Base-by-base conservation (phyloP, 108 stramenopile species). In the Chaetoceros tenuissimus region DNA sequence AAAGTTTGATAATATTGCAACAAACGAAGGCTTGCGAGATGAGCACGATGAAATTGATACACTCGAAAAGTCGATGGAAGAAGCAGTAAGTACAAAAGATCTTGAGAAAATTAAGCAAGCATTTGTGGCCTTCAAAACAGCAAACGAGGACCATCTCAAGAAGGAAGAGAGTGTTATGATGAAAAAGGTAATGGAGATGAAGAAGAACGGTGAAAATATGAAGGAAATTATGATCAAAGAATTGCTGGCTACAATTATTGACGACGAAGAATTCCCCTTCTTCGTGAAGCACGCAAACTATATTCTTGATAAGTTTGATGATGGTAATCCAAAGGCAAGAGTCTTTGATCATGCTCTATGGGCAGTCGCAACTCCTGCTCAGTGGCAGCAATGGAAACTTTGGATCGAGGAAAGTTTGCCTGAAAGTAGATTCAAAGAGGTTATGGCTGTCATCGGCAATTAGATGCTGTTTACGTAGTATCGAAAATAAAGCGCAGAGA, bases 291-390 rank as follows among this genome's bases (percentile, higher is more conserved):
- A 51, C 40, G 64, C 59, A 23, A 55, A 55, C 60, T 21, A 23
- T 47, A 60, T 50, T 17, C 48, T 71, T 25, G 60, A 62, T 18
- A 60, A 53, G 18, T 55, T 63, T 57, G 2, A 49, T 43, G 70
- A 62, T 23, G 60, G 55, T 20, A 66, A 62, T 58, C 70, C 64
- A 20, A 45, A 60, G 26, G 70, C 44, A 49, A 59, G 65, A 13
- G 70, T 71, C 0, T 71, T 65, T 50, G 65, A 55, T 45, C 70
- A 71, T 54, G 70, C 70, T 2, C 48, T 71, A 17, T 71, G 70
- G 70, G 64, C 70, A 13, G 69, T 48, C n/a, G 45, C 69, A n/a
- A 59, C 69, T 45, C 56, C 63, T 3, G 62, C 57, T 2, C 40
- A 70, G 31, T 70, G 69, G 69, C 28, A 29, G 25, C 50, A 45